Conservation (phyloP, 2,329 filamentous ascomycete species). For the Diaporthe citri region DNA sequence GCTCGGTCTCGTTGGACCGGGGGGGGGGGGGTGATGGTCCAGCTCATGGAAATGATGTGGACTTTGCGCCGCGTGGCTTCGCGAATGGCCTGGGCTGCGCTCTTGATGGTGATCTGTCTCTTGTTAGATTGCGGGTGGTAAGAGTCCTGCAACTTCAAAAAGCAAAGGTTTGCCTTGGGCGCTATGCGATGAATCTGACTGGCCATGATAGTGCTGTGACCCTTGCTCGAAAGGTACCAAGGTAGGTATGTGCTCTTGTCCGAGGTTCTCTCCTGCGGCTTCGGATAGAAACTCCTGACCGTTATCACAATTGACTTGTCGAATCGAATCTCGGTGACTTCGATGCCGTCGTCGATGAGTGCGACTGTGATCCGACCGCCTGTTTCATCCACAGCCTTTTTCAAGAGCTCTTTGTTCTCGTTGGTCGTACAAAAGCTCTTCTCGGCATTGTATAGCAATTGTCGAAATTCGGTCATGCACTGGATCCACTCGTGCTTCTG, state of each 20-base stretch:
- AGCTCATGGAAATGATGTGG: slow-evolving; percentile 54
- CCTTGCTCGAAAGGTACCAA: neutral
- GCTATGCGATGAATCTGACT: neutral
- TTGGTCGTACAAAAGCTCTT: neutral
- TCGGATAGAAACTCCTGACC: neutral
- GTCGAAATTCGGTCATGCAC: neutral
- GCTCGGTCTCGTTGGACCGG: slow-evolving; percentile 1
- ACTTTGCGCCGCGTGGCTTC: slow-evolving; percentile 49
- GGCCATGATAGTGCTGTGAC: slow-evolving; percentile 22
- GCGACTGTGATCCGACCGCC: slow-evolving; percentile 10
- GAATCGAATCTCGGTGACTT: neutral
- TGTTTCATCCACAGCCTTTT: neutral
- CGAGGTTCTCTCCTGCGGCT: neutral
- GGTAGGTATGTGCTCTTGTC: neutral
- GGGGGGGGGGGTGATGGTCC: slow-evolving; percentile 47
- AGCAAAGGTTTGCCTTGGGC: slow-evolving; percentile 1
- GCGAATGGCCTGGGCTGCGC: slow-evolving; percentile 49
- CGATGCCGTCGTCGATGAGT: slow-evolving; percentile 19
- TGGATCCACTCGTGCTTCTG: neutral
- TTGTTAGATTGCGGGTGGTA: slow-evolving; percentile 40
- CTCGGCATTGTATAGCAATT: neutral
- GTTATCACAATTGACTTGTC: neutral
- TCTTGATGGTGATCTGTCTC: slow-evolving; percentile 43
- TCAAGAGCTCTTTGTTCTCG: neutral
- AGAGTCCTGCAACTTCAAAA: neutral